These are phyloP conservation scores for Aspergillus tanneri DNA, from an alignment of 2,329 filamentous ascomycete genomes.

Conservation along the genomic window DNA sequence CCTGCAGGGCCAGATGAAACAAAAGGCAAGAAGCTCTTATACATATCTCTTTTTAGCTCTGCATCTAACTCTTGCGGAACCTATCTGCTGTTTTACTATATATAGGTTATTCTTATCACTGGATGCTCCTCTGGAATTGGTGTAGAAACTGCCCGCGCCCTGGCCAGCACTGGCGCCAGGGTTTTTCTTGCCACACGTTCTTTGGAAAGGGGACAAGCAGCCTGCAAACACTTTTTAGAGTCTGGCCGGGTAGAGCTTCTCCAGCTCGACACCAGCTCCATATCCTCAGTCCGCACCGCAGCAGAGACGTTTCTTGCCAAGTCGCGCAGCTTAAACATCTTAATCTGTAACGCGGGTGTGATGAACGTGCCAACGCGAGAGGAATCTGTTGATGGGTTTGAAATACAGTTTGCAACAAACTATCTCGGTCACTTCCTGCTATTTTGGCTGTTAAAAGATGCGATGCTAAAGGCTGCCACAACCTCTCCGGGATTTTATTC, in stretches of 20 bases:
- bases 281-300: not conserved
- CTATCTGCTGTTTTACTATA: no score
- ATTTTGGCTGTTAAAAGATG: conserved; percentile 48
- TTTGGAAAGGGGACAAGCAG: conserved; percentile 32
- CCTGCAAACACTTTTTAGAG: conserved; percentile 20
- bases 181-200: conserved; percentile 40
- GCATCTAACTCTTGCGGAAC: no score
- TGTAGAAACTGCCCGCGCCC: conserved; percentile 46
- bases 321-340: conserved; percentile 16
- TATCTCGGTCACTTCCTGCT: conserved; percentile 56
- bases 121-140: conserved; percentile 41
- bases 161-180: conserved; percentile 38
- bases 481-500: conserved; percentile 42
- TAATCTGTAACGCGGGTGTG: conserved; percentile 49
- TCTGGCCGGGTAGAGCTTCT: conserved; percentile 17
- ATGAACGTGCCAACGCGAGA: conserved; percentile 31
- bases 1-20: conserved; percentile 15
- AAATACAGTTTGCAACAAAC: conserved; percentile 55
- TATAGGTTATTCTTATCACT: conserved; percentile 23
- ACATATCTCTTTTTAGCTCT: conserved; percentile 38
- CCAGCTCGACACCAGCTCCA: conserved; percentile 6
- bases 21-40: conserved; percentile 10
- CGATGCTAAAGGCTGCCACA: conserved; percentile 17
- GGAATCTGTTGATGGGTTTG: conserved; percentile 42
- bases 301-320: conserved; percentile 11